Evolutionary conservation across 164 flowering plant genomes (phyloP).

Genomic region (Aristolochia californica): DNA sequence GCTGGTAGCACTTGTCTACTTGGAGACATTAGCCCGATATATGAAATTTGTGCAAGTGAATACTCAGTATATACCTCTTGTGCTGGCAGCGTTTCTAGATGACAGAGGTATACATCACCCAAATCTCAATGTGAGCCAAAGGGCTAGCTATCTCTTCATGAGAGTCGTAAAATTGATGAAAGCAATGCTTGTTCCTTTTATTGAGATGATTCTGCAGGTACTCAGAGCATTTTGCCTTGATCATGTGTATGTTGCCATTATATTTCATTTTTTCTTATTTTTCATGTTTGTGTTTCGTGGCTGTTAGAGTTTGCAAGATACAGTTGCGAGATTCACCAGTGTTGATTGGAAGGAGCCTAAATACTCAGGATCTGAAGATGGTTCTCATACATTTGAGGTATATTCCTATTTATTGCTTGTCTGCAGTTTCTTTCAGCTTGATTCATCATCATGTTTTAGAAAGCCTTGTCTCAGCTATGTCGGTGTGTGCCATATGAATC

Average conservation of each 20-base stretch:
- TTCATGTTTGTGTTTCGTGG: conserved; percentile 1
- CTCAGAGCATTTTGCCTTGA: not conserved
- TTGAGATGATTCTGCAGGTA: conserved; percentile 90
- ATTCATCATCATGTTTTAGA: not conserved
- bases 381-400: conserved; percentile 97
- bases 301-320: conserved; percentile 82
- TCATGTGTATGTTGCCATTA: not conserved
- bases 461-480: too few relatives aligned
- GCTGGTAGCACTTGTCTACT: conserved; percentile 76
- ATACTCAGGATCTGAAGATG: conserved; percentile 67
- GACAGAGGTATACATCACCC: conserved; percentile 92
- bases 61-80: conserved; percentile 56
- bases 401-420: conserved; percentile 1
- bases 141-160: conserved; percentile 96
- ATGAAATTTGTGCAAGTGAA: conserved; percentile 73
- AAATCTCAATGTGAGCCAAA: conserved; percentile 65
- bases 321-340: conserved; percentile 52
- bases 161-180: conserved; percentile 78
- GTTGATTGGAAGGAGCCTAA: conserved; percentile 38
- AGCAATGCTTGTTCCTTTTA: conserved; percentile 79
- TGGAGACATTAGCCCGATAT: conserved; percentile 82
- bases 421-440: not conserved
- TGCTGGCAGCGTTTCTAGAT: conserved; percentile 79
- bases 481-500: too few relatives aligned
- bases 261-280: not conserved